Conservation (phyloP, 108 stramenopile genomes). For the Pseudonitzschia multistriata region DNA sequence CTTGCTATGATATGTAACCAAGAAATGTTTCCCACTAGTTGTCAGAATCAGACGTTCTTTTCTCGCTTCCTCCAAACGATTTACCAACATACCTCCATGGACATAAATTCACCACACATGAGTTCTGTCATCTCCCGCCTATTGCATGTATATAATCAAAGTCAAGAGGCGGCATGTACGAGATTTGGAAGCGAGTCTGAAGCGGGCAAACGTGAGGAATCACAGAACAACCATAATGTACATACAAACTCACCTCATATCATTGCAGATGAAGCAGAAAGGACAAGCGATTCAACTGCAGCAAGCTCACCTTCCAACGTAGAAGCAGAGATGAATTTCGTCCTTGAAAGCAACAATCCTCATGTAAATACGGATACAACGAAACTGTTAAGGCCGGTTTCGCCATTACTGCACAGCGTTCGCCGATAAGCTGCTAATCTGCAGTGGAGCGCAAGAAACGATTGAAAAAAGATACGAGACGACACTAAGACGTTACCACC, state of each 20-base stretch:
- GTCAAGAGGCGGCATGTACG: conserved; percentile 10
- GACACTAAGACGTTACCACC: too few species aligned
- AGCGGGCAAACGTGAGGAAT: not conserved
- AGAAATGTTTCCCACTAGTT: not conserved
- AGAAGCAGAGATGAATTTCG: not conserved
- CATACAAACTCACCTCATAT: not conserved
- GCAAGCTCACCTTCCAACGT: not conserved
- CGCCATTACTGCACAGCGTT: not conserved
- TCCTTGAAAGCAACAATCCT: not conserved
- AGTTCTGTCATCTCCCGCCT: conserved; percentile 14
- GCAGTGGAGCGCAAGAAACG: not conserved
- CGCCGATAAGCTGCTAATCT: not conserved
- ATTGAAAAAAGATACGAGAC: too few species aligned
- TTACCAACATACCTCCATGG: conserved; percentile 12
- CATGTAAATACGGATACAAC: conserved; percentile 1
- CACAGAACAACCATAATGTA: not conserved
- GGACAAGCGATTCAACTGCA: not conserved
- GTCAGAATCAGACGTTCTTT: not conserved
- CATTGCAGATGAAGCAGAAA: not conserved
- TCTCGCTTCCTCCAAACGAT: conserved; percentile 4
- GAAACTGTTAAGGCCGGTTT: not conserved
- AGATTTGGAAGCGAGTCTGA: not conserved
- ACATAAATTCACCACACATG: conserved; percentile 11
- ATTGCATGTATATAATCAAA: conserved; percentile 23
- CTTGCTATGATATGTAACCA: conserved; percentile 15